Base-by-base conservation (phyloP, 805 yeast genomes). In the Saturnispora bothae region DNA sequence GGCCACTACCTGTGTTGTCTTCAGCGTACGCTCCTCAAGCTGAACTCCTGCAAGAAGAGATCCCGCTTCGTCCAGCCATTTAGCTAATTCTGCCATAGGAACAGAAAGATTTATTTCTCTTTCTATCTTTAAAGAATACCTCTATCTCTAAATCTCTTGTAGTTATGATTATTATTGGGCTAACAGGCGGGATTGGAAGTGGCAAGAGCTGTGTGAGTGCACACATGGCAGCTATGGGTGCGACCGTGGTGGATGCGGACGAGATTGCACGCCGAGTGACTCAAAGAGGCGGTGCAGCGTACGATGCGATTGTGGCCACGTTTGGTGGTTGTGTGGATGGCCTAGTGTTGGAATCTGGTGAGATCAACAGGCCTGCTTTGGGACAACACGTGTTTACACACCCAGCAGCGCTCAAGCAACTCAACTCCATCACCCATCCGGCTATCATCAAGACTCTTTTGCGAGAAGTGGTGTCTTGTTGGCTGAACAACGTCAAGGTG, bases 171-270 rank as follows among this genome's bases (percentile, higher is more conserved):
- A 69, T 92, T 23, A 71, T 92, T 5, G 99, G 99, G 1, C 69
- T 92, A n/a, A 92, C 98, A 0, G 99, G 99, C 2, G 96, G 96
- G 2, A 92, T 92, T 35, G 95, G 96, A 4, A 71, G 92, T n/a
- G 99, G 99, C 3, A 92, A 92, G 52, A 80, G 95, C 15, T 89
- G 97, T 0, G 96, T 83, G 0, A 83, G 96, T 0, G 52, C 61
- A 14, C 57, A 71, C 26, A 60, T 92, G 9, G 44, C 56, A 4
- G 69, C 72, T 8, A 59, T 72, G 9, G 52, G 64, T 2, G 42
- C 82, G 4, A 68, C 80, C 0, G 59, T 92, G 1, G 68, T 92
- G 1, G 98, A 92, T 61, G 97, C 98, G 1, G 99, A 92, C 56
- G 56, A 72, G 35, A 79, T 94, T 31, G 97, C 98, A 0, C 70